A percentile compares a stretch with the other conserved stretches of the same genome.
These are phyloP conservation scores for Gossypium stocksii DNA, from an alignment of 345 rosid genomes.

Conservation along the genomic window DNA sequence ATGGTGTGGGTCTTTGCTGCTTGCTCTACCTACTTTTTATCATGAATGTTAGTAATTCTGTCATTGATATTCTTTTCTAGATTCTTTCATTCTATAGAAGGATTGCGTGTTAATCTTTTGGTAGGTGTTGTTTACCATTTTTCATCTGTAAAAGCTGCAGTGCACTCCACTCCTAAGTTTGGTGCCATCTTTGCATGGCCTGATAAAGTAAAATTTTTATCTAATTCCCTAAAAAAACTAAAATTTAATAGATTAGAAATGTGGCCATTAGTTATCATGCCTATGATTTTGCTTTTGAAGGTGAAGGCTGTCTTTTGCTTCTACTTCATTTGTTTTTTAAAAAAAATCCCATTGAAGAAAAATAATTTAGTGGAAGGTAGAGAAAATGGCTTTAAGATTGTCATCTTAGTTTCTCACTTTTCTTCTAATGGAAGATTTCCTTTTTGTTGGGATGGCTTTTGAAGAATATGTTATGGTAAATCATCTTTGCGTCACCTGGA, in stretches of 20 bases:
- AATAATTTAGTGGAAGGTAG: not conserved
- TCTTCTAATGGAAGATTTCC: not conserved
- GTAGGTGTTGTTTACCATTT: not conserved
- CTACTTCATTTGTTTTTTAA: not conserved
- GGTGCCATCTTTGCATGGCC: constrained; percentile 3
- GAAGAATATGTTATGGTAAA: not conserved
- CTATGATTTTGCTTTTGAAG: not conserved
- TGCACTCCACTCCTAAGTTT: not conserved
- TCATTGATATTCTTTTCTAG: constrained; percentile 28
- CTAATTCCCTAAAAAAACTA: not conserved
- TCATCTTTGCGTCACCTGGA: not conserved
- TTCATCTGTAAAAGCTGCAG: not conserved
- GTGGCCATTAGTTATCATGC: not conserved
- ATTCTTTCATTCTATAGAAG: constrained; percentile 19
- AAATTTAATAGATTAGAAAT: not conserved
- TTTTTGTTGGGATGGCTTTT: not conserved
- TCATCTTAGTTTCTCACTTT: not conserved
- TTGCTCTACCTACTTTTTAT: constrained; percentile 42
- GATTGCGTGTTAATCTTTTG: constrained; percentile 11
- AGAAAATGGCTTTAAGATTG: constrained; percentile 1
- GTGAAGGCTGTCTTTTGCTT: not conserved
- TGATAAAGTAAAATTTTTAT: constrained; percentile 5
- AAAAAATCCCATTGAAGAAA: not conserved
- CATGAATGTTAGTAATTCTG: constrained; percentile 43
- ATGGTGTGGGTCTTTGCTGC: constrained; percentile 50